Base-by-base conservation (phyloP, 164 flowering plant species). In the Magnolia changhungtana region DNA sequence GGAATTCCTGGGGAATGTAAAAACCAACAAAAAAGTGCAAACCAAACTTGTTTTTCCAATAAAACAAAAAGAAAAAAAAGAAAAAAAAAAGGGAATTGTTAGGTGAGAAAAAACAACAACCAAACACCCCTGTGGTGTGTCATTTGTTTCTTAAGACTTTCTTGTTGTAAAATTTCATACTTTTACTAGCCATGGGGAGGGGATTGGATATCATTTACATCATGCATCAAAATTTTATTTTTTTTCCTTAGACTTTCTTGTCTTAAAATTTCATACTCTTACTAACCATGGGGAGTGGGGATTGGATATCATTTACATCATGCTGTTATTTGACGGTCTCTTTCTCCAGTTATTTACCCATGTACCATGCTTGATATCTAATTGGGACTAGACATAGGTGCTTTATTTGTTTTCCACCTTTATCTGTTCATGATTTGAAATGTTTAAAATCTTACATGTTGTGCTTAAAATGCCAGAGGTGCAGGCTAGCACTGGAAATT, bases 401-500 rank as follows among this genome's bases (percentile, higher is more conserved):
- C 45, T 37, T 37, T 37, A 37, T 37, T 37, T 37, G 7, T 37
- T 65, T 55, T 55, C 4, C 61, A 55, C 21, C 27, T 7, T 23
- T 13, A 65, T 55, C 18, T 55, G 10, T 55, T 55, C 18, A 55
- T 11, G 18, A 55, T 55, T 55, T 55, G 18, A 16, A 55, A 55
- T 11, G 18, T 55, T 0, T 11, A 11, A 11, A 55, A 55, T 55
- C 18, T 55, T n/a, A 72, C 5, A 31, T 31, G 50, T 6, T 65
- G 50, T 29, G 7, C 13, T 1, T 27, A 66, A 59, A 63, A 58
- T 79, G 20, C 67, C 90, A 96, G 99, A 83, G 78, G 84, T 96
- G 78, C 86, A 84, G 52, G 99, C 99, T 21, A 87, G 79, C 37
- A 55, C 87, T 76, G 99, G 97, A 75, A 96, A 89, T 82, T 81